phyloP scores from a whole-genome alignment of 257 asterid species.

The Nicotiana tomentosiformis region DNA sequence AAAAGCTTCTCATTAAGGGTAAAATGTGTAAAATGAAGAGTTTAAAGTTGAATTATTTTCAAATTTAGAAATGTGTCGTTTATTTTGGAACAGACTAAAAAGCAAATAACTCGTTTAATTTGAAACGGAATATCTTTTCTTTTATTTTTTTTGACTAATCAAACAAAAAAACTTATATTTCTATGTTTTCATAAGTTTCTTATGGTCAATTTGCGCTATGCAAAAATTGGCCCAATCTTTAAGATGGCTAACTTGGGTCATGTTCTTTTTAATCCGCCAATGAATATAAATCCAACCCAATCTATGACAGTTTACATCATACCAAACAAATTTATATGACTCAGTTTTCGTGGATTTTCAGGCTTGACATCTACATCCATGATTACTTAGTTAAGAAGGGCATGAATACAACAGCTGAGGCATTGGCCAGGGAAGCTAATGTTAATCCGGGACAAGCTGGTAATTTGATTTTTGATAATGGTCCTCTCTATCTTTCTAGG shows the following conservation, averaged over 20 bases:
- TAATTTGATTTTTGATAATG: background rate
- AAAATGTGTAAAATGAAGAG: too few species aligned
- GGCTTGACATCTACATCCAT: background rate
- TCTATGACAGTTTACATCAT: background rate
- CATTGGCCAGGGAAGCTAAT: slow-evolving; percentile 24
- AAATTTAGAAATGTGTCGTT: too few species aligned
- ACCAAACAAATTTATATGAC: too few species aligned
- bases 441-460: slow-evolving; percentile 8
- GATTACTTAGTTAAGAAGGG: slow-evolving; percentile 27
- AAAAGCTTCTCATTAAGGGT: too few species aligned
- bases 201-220: background rate
- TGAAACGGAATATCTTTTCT: background rate
- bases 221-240: background rate
- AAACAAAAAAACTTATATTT: background rate
- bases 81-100: too few species aligned
- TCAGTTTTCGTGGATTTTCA: background rate
- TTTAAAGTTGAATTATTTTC: too few species aligned
- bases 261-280: background rate
- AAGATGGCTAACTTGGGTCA: background rate
- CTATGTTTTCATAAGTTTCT: background rate
- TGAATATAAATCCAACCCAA: background rate
- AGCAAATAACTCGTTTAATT: too few species aligned
- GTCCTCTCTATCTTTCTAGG: too few species aligned
- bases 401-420: slow-evolving; percentile 20
- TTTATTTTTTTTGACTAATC: background rate